A percentile compares a stretch with the other conserved stretches of the same genome.
Evolutionary conservation across 306 rosid species (phyloP).

Genomic region (Morella rubra): DNA sequence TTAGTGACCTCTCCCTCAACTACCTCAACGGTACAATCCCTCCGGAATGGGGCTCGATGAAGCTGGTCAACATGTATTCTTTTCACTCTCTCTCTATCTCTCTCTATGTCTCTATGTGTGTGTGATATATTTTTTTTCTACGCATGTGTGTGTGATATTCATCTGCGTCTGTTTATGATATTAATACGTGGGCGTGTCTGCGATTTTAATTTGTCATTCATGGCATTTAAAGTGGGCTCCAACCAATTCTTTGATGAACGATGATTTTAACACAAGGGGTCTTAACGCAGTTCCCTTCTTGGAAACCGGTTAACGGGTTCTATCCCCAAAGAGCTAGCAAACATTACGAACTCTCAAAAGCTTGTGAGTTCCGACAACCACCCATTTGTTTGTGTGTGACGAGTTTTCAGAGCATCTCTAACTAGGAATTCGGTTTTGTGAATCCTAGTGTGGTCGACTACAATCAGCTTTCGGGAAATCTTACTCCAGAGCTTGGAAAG

Average conservation of each 20-base stretch:
- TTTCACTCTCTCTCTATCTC: not conserved
- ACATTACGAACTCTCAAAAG: conserved; percentile 54
- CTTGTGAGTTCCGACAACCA: conserved; percentile 50
- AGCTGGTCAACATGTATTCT: conserved; percentile 47
- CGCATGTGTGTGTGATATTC: no score
- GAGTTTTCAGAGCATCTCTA: not conserved
- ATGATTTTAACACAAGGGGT: not conserved
- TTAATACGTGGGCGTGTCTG: not conserved
- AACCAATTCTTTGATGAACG: not conserved
- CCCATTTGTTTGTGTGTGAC: not conserved
- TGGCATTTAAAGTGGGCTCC: not conserved
- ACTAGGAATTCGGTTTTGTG: conserved; percentile 2
- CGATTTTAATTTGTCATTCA: not conserved
- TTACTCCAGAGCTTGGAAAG: conserved; percentile 74
- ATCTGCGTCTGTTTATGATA: no score
- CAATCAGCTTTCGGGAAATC: conserved; percentile 62
- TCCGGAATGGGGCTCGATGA: conserved; percentile 50
- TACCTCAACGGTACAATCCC: conserved; percentile 65
- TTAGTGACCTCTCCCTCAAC: conserved; percentile 63
- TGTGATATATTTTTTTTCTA: no score
- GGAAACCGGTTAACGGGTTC: conserved; percentile 68
- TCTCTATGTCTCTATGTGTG: not conserved
- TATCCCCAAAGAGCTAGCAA: conserved; percentile 66
- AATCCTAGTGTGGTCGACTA: conserved; percentile 52
- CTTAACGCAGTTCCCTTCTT: conserved; percentile 47